Evolutionary conservation across 106 monocot genomes (phyloP), one percentile per base, ranked within the genome.

Genomic region (Ottelia alismoides): DNA sequence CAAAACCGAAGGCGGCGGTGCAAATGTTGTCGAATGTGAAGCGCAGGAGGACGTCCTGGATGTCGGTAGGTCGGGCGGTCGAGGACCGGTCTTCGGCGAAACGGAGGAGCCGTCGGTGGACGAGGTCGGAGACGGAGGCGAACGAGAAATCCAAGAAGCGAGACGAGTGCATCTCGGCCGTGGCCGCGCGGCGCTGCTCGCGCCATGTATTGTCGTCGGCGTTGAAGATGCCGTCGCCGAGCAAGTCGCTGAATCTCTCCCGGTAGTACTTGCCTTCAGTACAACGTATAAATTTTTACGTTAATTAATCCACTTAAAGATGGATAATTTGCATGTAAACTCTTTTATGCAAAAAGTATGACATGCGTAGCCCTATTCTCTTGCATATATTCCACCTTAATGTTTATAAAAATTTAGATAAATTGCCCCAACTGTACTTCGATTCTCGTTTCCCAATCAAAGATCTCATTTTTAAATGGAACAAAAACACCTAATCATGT

Each of bases 171-270:
- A 96, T 88, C 74, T 88, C 96, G 4, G 64, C 48, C 1, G 75
- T 62, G 20, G 85, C 85, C 10, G 82, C 84, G 4, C 76, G 65
- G 22, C 96, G 73, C 72, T 98, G 96, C 43, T 77, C 76, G 43
- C 67, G 68, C 96, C 89, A 98, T 10, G 10, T 25, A 25, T 62
- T 56, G 31, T 56, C 76, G 56, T 98, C 96, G 26, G 89, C 89
- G 67, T 98, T 98, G 76, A 98, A 98, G 31, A 98, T 98, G 27
- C 96, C 96, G 40, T 79, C 79, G 23, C 96, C 96, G 25, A 98
- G 82, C 30, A 98, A 53, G 28, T 89, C 96, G 16, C 21, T 31
- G 56, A 98, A 96, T 22, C 94, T 55, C 54, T 96, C 94, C 2
- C 74, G 70, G 74, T 69, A 96, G 49, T 61, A 61, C 25, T 40